Evolutionary conservation across 768 basidiomycete species (phyloP).

Genomic region (Phlebiopsis flavidoalba): DNA sequence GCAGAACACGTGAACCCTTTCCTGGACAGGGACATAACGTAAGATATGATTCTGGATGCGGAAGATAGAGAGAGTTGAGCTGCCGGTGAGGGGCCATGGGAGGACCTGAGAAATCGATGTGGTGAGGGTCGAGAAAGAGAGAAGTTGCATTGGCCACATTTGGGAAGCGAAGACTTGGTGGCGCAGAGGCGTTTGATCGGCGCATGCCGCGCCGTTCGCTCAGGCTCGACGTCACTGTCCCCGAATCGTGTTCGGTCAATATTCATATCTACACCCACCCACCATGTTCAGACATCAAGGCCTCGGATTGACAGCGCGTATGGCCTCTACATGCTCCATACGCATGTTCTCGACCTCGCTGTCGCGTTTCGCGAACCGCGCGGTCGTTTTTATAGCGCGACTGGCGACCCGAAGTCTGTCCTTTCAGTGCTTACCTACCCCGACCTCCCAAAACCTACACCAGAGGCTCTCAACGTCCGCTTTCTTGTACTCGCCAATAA

Average conservation of each 20-base stretch:
- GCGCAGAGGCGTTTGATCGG: background rate
- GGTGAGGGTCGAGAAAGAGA: too few relatives aligned
- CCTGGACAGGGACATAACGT: too few relatives aligned
- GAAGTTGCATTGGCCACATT: too few relatives aligned
- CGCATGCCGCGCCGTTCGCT: background rate
- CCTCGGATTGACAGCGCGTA: background rate
- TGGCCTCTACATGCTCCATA: background rate
- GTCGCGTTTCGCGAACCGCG: conserved; percentile 41
- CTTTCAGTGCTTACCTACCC: conserved; percentile 50
- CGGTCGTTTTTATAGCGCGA: conserved; percentile 59
- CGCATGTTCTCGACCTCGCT: conserved; percentile 7
- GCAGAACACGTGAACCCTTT: too few relatives aligned
- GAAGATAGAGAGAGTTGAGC: too few relatives aligned
- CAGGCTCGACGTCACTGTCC: background rate
- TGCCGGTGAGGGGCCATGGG: too few relatives aligned
- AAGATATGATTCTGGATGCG: too few relatives aligned
- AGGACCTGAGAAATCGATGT: too few relatives aligned
- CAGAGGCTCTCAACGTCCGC: conserved; percentile 58
- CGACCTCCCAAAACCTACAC: conserved; percentile 44
- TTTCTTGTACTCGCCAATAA: conserved; percentile 71
- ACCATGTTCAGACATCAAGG: background rate
- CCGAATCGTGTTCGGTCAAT: background rate
- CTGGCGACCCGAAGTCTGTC: conserved; percentile 60
- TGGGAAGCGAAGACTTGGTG: background rate
- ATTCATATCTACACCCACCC: background rate